Evolutionary conservation across 73 alveolate genomes (phyloP).

Genomic region (Halteria grandinella): DNA sequence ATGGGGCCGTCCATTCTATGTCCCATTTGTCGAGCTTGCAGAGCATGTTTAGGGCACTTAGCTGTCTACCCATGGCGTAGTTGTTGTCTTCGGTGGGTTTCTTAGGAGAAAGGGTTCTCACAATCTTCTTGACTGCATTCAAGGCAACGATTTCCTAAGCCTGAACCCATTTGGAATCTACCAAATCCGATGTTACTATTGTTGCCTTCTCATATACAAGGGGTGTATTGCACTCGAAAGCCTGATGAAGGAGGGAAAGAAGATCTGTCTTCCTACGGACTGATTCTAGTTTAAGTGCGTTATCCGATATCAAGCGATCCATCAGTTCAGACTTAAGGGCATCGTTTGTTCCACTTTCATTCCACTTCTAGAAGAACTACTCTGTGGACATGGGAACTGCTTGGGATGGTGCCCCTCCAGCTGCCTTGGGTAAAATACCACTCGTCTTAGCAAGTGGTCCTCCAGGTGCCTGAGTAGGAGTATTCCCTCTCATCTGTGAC

Average conservation of each 20-base stretch:
- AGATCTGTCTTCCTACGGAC: constrained; percentile 54
- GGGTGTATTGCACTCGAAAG: constrained; percentile 45
- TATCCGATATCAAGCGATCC: constrained; percentile 33
- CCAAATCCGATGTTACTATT: constrained; percentile 43
- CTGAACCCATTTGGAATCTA: constrained; percentile 53
- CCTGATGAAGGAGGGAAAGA: constrained; percentile 36
- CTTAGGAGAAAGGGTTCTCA: constrained; percentile 47
- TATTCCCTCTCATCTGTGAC: too few relatives aligned
- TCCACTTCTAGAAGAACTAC: constrained; percentile 55
- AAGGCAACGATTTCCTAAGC: constrained; percentile 39
- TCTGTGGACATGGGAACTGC: too few relatives aligned
- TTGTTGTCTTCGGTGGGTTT: constrained; percentile 60
- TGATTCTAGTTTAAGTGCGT: constrained; percentile 39
- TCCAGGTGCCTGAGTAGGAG: too few relatives aligned
- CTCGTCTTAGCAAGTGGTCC: too few relatives aligned
- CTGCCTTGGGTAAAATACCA: too few relatives aligned
- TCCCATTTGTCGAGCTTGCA: constrained; percentile 65
- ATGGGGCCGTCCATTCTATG: constrained; percentile 46
- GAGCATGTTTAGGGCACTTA: constrained; percentile 52
- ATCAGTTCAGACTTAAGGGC: constrained; percentile 43
- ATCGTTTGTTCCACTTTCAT: constrained; percentile 47
- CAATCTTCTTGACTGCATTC: constrained; percentile 13
- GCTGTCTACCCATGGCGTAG: constrained; percentile 46
- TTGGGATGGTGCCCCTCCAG: too few relatives aligned
- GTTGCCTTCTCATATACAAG: constrained; percentile 50